Conservation (phyloP, 257 asterid species). For the Solanum neorickii region DNA sequence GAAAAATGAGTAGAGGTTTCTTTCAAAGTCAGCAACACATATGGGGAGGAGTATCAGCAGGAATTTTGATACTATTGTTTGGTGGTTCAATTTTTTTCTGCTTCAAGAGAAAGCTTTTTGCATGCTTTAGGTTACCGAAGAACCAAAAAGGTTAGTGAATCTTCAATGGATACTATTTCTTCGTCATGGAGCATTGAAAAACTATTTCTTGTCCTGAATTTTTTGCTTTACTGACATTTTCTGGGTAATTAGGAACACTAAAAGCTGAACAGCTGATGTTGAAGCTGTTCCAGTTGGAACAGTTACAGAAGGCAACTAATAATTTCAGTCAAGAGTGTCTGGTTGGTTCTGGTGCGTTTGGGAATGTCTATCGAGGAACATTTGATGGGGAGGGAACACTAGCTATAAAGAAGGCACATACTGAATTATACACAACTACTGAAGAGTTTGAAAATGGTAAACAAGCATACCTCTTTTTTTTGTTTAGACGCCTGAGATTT, state of each 20-base stretch:
- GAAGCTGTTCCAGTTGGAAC: conserved; percentile 39
- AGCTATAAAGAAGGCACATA: conserved; percentile 57
- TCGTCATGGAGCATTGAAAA: background rate
- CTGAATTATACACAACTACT: conserved; percentile 34
- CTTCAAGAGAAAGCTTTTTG: conserved; percentile 35
- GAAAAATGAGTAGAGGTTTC: conserved; percentile 1
- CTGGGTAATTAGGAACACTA: conserved; percentile 21
- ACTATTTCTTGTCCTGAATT: background rate
- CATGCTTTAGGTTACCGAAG: conserved; percentile 11
- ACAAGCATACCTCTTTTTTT: background rate
- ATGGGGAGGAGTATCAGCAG: conserved; percentile 26
- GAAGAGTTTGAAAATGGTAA: conserved; percentile 72
- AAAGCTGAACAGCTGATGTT: conserved; percentile 30
- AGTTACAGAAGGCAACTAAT: conserved; percentile 48
- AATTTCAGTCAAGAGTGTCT: conserved; percentile 50
- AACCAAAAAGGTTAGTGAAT: conserved; percentile 34
- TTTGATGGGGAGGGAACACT: conserved; percentile 32
- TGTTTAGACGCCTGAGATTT: background rate
- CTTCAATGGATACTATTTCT: background rate
- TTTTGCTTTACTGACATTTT: background rate
- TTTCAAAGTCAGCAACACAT: conserved; percentile 6
- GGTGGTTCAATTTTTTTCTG: conserved; percentile 32
- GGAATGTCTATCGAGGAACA: conserved; percentile 52
- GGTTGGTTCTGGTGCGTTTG: conserved; percentile 64
- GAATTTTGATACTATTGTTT: conserved; percentile 9